These are phyloP conservation scores for Ceratorhiza oryzae-sativae DNA, from an alignment of 1,284 basidiomycete species.

Conservation along the genomic window DNA sequence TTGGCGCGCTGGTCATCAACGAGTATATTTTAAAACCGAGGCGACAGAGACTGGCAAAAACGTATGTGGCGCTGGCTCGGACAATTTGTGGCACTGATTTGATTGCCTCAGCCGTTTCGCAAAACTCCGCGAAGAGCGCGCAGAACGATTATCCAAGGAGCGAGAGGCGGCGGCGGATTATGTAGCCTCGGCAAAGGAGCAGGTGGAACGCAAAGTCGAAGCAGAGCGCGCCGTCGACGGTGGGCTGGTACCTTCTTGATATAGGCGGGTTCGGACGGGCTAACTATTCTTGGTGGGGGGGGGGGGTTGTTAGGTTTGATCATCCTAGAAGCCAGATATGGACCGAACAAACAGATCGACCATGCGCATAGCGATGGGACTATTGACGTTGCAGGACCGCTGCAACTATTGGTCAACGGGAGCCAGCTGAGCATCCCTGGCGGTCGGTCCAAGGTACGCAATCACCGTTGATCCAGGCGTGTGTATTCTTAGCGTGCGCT, in stretches of 20 bases:
- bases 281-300: neutral
- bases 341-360: slow-evolving; percentile 61
- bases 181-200: slow-evolving; percentile 53
- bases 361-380: slow-evolving; percentile 57
- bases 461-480: slow-evolving; percentile 43
- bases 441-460: slow-evolving; percentile 60
- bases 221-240: slow-evolving; percentile 53
- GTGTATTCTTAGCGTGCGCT: slow-evolving; percentile 44
- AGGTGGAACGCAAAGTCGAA: slow-evolving; percentile 51
- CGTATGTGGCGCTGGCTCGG: slow-evolving; percentile 52
- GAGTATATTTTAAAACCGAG: slow-evolving; percentile 64
- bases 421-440: slow-evolving; percentile 82
- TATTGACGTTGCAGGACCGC: slow-evolving; percentile 78
- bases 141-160: slow-evolving; percentile 65
- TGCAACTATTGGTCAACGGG: slow-evolving; percentile 83
- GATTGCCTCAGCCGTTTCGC: slow-evolving; percentile 49
- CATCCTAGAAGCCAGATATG: slow-evolving; percentile 75
- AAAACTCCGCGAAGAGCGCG: slow-evolving; percentile 58
- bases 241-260: slow-evolving; percentile 40
- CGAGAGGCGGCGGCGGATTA: slow-evolving; percentile 65
- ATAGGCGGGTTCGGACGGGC: neutral
- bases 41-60: slow-evolving; percentile 56
- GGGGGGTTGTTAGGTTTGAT: slow-evolving; percentile 64
- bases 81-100: slow-evolving; percentile 16
- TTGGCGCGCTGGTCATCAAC: slow-evolving; percentile 60